These are phyloP conservation scores for Colletotrichum ledebouriae DNA, from an alignment of 2,329 filamentous ascomycete genomes.

Conservation along the genomic window DNA sequence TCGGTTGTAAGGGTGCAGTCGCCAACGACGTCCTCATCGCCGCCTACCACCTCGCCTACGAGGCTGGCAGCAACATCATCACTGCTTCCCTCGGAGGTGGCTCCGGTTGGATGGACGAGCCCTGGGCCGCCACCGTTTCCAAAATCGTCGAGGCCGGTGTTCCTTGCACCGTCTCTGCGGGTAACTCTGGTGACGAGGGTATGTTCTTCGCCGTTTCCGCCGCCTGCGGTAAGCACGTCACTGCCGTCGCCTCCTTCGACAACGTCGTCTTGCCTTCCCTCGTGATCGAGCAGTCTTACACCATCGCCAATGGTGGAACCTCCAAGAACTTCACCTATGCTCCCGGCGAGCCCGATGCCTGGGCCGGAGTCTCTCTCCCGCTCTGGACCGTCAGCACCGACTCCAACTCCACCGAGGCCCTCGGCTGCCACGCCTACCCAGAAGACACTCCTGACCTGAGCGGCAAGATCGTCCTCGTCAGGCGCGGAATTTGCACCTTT, in stretches of 20 bases:
- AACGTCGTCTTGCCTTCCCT: constrained; percentile 59
- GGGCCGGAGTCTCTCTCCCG: constrained; percentile 61
- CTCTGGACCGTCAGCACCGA: constrained; percentile 66
- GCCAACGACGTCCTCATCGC: constrained; percentile 69
- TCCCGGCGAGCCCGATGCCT: constrained; percentile 56
- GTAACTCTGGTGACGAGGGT: constrained; percentile 62
- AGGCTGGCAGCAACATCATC: constrained; percentile 71
- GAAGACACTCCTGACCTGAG: constrained; percentile 69
- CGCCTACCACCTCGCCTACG: constrained; percentile 71
- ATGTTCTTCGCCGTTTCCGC: constrained; percentile 65
- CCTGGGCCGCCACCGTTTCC: constrained; percentile 63
- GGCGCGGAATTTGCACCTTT: constrained; percentile 70
- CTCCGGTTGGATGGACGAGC: constrained; percentile 66
- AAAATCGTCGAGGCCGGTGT: constrained; percentile 68
- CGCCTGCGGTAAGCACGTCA: constrained; percentile 61
- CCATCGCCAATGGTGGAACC: constrained; percentile 52
- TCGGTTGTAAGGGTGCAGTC: constrained; percentile 66
- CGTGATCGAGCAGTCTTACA: constrained; percentile 57
- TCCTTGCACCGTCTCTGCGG: constrained; percentile 65
- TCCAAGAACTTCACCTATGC: constrained; percentile 58
- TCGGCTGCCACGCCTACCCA: constrained; percentile 67
- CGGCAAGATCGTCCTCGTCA: constrained; percentile 69
- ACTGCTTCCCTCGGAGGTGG: constrained; percentile 66
- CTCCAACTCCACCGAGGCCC: constrained; percentile 57
- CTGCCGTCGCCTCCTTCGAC: constrained; percentile 65